phyloP scores from a whole-genome alignment of 768 basidiomycete genomes.

The Holtermanniella nyarrowii region DNA sequence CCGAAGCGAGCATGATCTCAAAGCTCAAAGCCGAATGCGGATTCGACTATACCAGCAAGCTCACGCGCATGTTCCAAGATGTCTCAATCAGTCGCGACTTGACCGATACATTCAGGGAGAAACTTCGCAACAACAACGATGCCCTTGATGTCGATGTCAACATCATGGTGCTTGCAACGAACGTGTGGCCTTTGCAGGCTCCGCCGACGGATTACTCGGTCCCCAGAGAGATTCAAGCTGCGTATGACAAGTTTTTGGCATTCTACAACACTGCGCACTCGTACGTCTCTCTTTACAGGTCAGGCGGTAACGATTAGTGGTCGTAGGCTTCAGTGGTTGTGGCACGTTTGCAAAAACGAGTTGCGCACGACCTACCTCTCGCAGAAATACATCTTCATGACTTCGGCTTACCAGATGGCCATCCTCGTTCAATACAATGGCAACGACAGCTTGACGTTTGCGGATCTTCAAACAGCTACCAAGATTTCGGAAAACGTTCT shows the following conservation, averaged over 20 bases:
- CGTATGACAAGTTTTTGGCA: constrained; percentile 79
- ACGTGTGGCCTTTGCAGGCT: constrained; percentile 89
- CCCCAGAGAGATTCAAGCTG: constrained; percentile 73
- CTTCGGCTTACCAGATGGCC: constrained; percentile 87
- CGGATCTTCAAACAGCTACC: constrained; percentile 70
- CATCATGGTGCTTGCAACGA: constrained; percentile 87
- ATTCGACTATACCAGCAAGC: constrained; percentile 91
- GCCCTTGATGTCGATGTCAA: constrained; percentile 69
- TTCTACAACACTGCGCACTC: constrained; percentile 92
- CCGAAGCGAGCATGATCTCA: constrained; percentile 94
- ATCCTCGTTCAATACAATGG: constrained; percentile 91
- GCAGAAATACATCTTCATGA: constrained; percentile 94
- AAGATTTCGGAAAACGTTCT: constrained; percentile 49
- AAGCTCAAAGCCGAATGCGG: constrained; percentile 95
- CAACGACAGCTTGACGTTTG: constrained; percentile 70
- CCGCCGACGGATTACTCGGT: constrained; percentile 69
- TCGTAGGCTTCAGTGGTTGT: constrained; percentile 92
- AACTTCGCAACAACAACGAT: constrained; percentile 71
- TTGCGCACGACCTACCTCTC: constrained; percentile 82
- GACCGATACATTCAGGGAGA: constrained; percentile 87
- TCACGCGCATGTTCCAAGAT: constrained; percentile 96
- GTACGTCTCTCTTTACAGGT: constrained; percentile 12
- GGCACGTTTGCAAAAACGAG: constrained; percentile 97
- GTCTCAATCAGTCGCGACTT: constrained; percentile 92
- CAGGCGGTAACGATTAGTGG: constrained; percentile 43